Evolutionary conservation across 345 rosid genomes (phyloP).

Genomic region (Gossypium longicalyx): DNA sequence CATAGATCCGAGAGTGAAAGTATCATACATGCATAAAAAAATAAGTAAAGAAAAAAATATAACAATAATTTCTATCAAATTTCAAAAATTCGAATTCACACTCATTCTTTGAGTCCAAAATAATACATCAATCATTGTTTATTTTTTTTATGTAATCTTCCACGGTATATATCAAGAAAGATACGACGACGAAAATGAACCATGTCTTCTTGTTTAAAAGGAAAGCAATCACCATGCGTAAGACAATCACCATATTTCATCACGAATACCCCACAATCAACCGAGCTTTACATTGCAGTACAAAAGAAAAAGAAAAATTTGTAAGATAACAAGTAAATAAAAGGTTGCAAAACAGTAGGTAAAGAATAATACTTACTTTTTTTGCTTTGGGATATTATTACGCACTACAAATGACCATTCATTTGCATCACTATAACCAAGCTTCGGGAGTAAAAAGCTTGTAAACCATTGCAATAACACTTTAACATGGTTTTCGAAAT

Average conservation of each 20-base stretch:
- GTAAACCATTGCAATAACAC: not conserved
- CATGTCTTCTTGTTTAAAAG: not conserved
- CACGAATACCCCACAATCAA: conserved; percentile 9
- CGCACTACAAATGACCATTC: not conserved
- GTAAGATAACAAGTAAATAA: not conserved
- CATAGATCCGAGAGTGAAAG: too few relatives aligned
- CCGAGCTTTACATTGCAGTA: not conserved
- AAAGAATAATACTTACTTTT: not conserved
- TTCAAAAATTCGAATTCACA: too few relatives aligned
- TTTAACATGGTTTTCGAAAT: not conserved
- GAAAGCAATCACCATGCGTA: not conserved
- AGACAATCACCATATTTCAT: conserved; percentile 9
- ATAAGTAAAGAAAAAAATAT: too few relatives aligned
- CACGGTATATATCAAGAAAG: not conserved
- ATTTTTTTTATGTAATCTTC: not conserved
- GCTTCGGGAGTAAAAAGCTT: not conserved
- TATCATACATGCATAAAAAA: too few relatives aligned
- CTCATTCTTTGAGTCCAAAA: not conserved
- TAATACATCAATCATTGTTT: not conserved
- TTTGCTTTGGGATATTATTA: not conserved
- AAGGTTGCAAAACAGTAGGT: not conserved
- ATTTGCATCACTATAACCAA: not conserved
- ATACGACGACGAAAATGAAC: not conserved
- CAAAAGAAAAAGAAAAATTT: not conserved
- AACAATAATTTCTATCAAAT: not conserved